These are phyloP conservation scores for Salvia sclarea DNA, from an alignment of 305 asterid genomes.

Conservation along the genomic window DNA sequence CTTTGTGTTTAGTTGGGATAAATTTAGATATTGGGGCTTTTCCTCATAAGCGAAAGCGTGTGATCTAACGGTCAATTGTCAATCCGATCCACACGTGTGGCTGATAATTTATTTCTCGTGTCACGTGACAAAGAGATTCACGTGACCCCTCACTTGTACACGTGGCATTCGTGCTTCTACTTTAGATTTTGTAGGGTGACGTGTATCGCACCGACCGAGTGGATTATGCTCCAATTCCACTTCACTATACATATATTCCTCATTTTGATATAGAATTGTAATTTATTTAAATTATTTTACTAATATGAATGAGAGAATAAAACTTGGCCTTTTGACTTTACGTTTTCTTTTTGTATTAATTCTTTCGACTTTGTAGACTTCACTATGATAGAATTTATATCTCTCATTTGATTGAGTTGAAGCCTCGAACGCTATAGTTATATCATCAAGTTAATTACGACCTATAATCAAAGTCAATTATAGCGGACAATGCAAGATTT, in stretches of 20 bases:
- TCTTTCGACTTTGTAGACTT: neutral
- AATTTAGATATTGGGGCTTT: slow-evolving; percentile 19
- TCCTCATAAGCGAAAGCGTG: neutral
- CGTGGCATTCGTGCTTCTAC: neutral
- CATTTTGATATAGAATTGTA: neutral
- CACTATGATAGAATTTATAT: no score
- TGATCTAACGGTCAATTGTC: slow-evolving; percentile 28
- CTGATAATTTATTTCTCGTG: slow-evolving; percentile 1
- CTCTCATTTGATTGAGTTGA: no score
- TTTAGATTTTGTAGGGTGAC: neutral
- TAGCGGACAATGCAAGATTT: neutral
- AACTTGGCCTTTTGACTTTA: neutral
- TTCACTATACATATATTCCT: neutral
- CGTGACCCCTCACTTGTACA: slow-evolving; percentile 1
- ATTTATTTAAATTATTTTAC: neutral
- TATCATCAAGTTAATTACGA: no score
- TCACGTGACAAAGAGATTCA: slow-evolving; percentile 17
- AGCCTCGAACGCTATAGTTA: no score
- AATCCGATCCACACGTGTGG: slow-evolving; percentile 32
- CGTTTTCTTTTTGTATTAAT: no score
- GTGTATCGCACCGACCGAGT: slow-evolving; percentile 6
- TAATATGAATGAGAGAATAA: neutral
- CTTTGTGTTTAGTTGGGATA: neutral
- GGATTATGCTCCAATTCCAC: neutral
- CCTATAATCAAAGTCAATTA: no score